These are phyloP conservation scores for Helianthus tuberosus DNA, from an alignment of 129 eudicot species.

Conservation along the genomic window DNA sequence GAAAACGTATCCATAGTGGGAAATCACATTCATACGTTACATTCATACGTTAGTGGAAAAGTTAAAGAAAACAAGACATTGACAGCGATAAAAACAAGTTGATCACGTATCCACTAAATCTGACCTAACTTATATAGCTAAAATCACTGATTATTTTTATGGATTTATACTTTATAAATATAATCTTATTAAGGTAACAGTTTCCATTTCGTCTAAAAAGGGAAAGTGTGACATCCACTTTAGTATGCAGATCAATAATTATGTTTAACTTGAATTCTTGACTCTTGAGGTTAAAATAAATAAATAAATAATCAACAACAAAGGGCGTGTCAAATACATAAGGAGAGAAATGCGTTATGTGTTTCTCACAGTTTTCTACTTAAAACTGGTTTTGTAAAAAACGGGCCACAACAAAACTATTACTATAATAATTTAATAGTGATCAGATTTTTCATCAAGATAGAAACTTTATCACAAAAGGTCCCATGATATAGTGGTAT, in stretches of 20 bases:
- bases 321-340: too few relatives aligned
- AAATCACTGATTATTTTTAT: slow-evolving; percentile 22
- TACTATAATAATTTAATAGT: slow-evolving; percentile 25
- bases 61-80: slow-evolving; percentile 27
- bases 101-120: slow-evolving; percentile 37
- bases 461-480: slow-evolving; percentile 35
- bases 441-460: slow-evolving; percentile 38
- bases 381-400: too few relatives aligned
- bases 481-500: slow-evolving; percentile 40
- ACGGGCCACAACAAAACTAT: background rate
- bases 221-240: slow-evolving; percentile 13
- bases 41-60: slow-evolving; percentile 39
- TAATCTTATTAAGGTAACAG: slow-evolving; percentile 17
- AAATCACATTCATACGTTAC: slow-evolving; percentile 33
- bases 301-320: slow-evolving; percentile 7
- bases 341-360: too few relatives aligned
- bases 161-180: slow-evolving; percentile 9
- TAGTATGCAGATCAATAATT: slow-evolving; percentile 13
- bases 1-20: slow-evolving; percentile 28
- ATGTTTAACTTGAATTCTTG: slow-evolving; percentile 21
- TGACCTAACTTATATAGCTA: slow-evolving; percentile 41
- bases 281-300: background rate
- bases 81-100: slow-evolving; percentile 32
- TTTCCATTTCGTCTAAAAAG: background rate
- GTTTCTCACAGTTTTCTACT: too few relatives aligned